These are phyloP conservation scores for Penstemon newberryi DNA, from an alignment of 257 asterid genomes.

Conservation along the genomic window DNA sequence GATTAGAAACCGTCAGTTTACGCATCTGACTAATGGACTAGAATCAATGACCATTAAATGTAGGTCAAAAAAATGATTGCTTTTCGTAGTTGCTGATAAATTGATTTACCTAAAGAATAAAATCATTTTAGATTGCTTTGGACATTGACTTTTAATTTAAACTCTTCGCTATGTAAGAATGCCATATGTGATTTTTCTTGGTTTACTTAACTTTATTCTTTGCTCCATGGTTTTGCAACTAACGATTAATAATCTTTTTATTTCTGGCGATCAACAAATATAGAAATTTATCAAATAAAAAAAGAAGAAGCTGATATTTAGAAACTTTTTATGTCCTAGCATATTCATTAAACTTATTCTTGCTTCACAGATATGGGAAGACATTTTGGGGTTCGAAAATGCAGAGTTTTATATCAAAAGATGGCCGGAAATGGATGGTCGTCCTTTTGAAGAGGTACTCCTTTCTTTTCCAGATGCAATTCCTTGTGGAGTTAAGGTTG, in stretches of 20 bases:
- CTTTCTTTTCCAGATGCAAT: slow-evolving; percentile 87
- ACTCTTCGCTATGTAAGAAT: not conserved
- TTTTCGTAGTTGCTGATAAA: slow-evolving; percentile 1
- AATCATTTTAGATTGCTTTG: not conserved
- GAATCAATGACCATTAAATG: not conserved
- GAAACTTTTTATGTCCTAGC: slow-evolving; percentile 12
- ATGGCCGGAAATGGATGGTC: slow-evolving; percentile 88
- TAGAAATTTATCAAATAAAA: not conserved
- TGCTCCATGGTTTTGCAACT: slow-evolving; percentile 14
- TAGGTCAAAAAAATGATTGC: not conserved
- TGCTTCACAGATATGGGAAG: slow-evolving; percentile 91
- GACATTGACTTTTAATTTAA: not conserved
- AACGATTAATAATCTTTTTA: not conserved
- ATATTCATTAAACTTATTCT: not conserved
- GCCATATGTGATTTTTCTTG: not conserved
- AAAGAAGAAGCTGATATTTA: not conserved
- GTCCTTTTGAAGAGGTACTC: slow-evolving; percentile 68
- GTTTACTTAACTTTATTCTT: not conserved
- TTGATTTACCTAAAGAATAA: not conserved
- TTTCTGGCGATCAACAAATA: not conserved
- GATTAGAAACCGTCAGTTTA: not conserved
- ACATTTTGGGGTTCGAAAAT: slow-evolving; percentile 94
- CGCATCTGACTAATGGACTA: not conserved
- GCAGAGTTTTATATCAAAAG: slow-evolving; percentile 93
- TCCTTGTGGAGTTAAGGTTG: slow-evolving; percentile 93